Evolutionary conservation across 352 stramenopile genomes (phyloP), one percentile per base, ranked within the genome.

Genomic region (Phytophthora macrochlamydospora): DNA sequence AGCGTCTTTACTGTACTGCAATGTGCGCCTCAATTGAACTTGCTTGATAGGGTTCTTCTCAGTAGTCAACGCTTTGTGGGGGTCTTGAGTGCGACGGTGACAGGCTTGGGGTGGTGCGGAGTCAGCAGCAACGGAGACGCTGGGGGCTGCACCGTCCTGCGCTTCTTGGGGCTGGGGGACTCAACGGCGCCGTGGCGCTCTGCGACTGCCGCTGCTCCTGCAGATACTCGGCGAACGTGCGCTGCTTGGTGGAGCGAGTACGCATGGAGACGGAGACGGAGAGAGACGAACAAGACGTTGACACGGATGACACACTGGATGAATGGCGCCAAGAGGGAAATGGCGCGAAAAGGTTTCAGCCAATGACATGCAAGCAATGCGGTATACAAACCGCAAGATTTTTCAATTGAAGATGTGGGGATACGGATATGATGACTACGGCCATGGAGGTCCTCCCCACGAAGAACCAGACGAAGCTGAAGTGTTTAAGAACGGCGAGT

Each of bases 161-260:
- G 70, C 58, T 72, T 75, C 59, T 78, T 78, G 9, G 54, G 35
- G 64, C 45, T 9, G 56, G 56, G 12, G 62, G 49, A 65, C 51
- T 73, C 18, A 45, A 13, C 4, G 57, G 35, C 12, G 61, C 11
- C 44, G 11, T 32, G 54, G 35, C 35, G n/a, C 28, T 29, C 12
- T 1, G 33, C 4, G 2, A 18, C 38, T 73, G 49, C 30, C 70
- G 33, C 14, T 76, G 59, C 48, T 60, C 46, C 12, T 62, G 48
- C 11, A 69, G 7, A 18, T 75, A 40, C 4, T 61, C 38, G 59
- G 65, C 68, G 18, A 59, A 56, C 29, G 62, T 11, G 49, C 56
- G 60, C 18, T 24, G 18, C 45, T 65, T 72, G 50, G 74, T 61
- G 9, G 70, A 59, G 42, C 66, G 61, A 9, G 70, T 78, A 14